Evolutionary conservation across 257 asterid genomes (phyloP).

Genomic region (Jacaranda copaia): DNA sequence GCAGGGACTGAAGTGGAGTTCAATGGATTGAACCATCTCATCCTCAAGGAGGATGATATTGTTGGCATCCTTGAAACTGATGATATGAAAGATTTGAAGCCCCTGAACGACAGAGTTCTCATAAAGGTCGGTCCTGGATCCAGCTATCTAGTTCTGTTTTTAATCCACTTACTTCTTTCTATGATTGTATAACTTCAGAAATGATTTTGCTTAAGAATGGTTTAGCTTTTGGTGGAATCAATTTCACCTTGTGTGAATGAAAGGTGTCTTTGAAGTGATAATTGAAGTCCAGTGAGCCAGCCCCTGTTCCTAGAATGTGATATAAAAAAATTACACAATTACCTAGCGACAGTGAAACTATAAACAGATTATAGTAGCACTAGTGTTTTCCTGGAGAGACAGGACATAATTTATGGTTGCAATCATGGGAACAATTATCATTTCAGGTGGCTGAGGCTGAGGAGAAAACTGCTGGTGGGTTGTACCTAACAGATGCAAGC

Average conservation of each 20-base stretch:
- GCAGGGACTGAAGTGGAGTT: constrained; percentile 98
- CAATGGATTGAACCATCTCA: constrained; percentile 77
- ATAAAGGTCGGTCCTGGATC: constrained; percentile 61
- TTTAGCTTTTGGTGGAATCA: neutral
- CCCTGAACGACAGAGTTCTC: constrained; percentile 87
- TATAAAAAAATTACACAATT: neutral
- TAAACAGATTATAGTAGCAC: too few species aligned
- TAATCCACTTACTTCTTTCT: neutral
- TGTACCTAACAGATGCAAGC: constrained; percentile 77
- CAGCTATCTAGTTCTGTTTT: neutral
- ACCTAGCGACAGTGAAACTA: neutral
- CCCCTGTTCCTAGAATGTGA: neutral
- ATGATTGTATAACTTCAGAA: neutral
- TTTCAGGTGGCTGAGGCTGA: constrained; percentile 86
- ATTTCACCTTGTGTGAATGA: neutral
- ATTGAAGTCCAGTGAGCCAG: neutral
- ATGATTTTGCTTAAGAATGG: neutral
- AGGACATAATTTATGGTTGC: neutral
- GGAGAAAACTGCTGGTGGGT: constrained; percentile 88
- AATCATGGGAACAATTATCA: constrained; percentile 2
- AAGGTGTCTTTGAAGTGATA: neutral
- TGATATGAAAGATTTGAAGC: constrained; percentile 86
- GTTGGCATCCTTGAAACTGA: constrained; percentile 88
- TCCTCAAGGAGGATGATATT: constrained; percentile 93
- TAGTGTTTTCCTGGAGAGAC: neutral